Evolutionary conservation across 257 asterid species (phyloP), one percentile per base, ranked within the genome.

Genomic region (Solanum pinnatisectum): DNA sequence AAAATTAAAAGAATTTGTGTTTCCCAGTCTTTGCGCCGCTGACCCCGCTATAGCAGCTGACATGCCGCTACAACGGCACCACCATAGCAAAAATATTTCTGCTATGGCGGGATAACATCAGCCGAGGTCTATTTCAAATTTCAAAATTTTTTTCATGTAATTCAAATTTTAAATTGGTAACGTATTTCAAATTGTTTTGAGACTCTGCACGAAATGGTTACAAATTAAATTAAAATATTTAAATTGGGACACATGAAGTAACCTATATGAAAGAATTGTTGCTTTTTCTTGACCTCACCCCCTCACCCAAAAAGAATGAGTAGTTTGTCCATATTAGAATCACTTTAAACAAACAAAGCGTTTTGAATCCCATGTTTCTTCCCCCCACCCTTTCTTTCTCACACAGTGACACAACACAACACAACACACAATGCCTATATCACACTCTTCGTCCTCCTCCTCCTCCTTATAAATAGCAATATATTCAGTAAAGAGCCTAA

Each of bases 291-390:
- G 8, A 23, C 30, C 35, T 16, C 81, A 77, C 72, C 63, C 88
- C 72, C 71, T 46, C 13, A 23, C 16, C 87, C 76, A 76, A 85
- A 86, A 86, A 39, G 36, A 35, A 5, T 79, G 56, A 15, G 27
- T 37, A 67, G 4, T 44, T 63, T 85, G 84, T 77, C 77, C 74
- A 88, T 63, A 86, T 79, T 65, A 79, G 56, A 37, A 67, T 86
- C 84, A 46, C 82, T 86, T 52, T 83, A 32, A 86, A 79, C 88
- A 85, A 49, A 39, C 87, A 70, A 36, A 79, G 27, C 67, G 85
- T 44, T 79, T 84, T 84, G 63, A 56, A 20, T 83, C 56, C 90
- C 90, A 16, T 44, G 16, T 44, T 71, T 67, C 59, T 88, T 63
- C 42, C 72, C 81, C 86, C 63, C 72, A 84, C 42, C 40, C 67